Percentiles rank a stretch among this genome's conserved stretches.
Conservation (phyloP, 495 filamentous ascomycete genomes). For the Penicillium paradoxum region DNA sequence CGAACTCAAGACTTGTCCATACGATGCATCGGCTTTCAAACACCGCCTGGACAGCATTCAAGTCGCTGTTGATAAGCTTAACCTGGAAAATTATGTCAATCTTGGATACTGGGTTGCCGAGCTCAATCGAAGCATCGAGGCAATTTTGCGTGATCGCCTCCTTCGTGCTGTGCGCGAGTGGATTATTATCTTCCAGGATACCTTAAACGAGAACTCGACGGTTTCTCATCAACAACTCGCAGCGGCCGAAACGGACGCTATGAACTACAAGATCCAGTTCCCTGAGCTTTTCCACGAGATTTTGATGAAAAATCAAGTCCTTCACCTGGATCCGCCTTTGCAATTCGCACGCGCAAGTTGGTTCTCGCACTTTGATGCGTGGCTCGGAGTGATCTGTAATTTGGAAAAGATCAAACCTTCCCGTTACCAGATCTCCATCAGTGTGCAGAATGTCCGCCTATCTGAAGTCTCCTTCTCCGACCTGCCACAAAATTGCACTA, state of each 20-base stretch:
- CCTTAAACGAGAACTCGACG: constrained; percentile 41
- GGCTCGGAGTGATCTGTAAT: constrained; percentile 89
- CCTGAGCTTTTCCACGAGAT: constrained; percentile 74
- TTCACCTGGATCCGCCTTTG: constrained; percentile 88
- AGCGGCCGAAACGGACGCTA: constrained; percentile 37
- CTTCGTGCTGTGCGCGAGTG: constrained; percentile 75
- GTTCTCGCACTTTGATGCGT: constrained; percentile 86
- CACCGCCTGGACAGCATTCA: constrained; percentile 79
- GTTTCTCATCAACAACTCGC: constrained; percentile 27
- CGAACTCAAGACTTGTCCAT: constrained; percentile 83
- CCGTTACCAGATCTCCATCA: constrained; percentile 82
- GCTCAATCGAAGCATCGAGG: constrained; percentile 78
- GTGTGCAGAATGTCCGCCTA: constrained; percentile 53
- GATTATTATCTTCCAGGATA: constrained; percentile 72
- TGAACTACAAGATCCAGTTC: constrained; percentile 53
- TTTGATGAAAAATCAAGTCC: constrained; percentile 92
- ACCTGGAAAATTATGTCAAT: constrained; percentile 91
- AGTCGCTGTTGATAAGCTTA: constrained; percentile 86
- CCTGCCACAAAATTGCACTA: constrained; percentile 75
- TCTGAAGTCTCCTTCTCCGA: constrained; percentile 75
- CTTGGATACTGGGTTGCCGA: constrained; percentile 80
- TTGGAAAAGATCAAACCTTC: constrained; percentile 89
- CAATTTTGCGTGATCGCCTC: constrained; percentile 68
- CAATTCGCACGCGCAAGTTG: constrained; percentile 90
- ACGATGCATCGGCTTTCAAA: constrained; percentile 69